These are phyloP conservation scores for Ceriops zippeliana DNA, from an alignment of 345 rosid species.

Conservation along the genomic window DNA sequence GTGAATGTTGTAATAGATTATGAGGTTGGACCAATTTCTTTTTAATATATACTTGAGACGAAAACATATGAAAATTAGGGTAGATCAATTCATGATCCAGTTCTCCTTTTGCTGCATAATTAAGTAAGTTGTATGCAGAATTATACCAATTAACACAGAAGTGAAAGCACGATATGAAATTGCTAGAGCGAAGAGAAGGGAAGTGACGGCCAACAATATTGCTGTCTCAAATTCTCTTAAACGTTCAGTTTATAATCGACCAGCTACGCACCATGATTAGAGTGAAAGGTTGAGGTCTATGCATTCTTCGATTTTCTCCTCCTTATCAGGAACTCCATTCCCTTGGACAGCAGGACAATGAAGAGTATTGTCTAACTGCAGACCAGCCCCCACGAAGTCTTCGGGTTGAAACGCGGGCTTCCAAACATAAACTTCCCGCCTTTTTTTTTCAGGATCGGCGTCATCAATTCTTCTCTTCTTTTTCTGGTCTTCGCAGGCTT, in stretches of 20 bases:
- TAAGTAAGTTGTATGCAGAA: too few species aligned
- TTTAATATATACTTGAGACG: too few species aligned
- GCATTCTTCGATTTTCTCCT: slow-evolving; percentile 11
- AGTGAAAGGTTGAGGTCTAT: slow-evolving; percentile 42
- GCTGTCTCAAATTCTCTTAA: neutral
- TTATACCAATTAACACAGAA: too few species aligned
- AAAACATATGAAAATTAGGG: too few species aligned
- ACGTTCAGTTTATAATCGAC: too few species aligned
- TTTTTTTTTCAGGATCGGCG: neutral
- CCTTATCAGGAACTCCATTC: slow-evolving; percentile 9
- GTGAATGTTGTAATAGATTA: too few species aligned
- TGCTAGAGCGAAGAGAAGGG: too few species aligned
- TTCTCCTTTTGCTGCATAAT: too few species aligned
- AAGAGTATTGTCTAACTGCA: neutral
- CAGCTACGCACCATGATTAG: neutral
- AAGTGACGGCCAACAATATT: neutral
- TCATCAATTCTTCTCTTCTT: slow-evolving; percentile 12
- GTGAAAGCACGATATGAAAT: too few species aligned
- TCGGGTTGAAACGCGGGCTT: slow-evolving; percentile 32
- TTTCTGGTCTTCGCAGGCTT: neutral
- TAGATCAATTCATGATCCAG: too few species aligned
- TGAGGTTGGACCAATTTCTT: too few species aligned
- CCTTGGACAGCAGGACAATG: neutral
- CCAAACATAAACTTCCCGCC: slow-evolving; percentile 17
- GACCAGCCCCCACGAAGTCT: slow-evolving; percentile 25